Base-by-base conservation (phyloP, 163 green algal genomes). In the Scenedesmus sp. region DNA sequence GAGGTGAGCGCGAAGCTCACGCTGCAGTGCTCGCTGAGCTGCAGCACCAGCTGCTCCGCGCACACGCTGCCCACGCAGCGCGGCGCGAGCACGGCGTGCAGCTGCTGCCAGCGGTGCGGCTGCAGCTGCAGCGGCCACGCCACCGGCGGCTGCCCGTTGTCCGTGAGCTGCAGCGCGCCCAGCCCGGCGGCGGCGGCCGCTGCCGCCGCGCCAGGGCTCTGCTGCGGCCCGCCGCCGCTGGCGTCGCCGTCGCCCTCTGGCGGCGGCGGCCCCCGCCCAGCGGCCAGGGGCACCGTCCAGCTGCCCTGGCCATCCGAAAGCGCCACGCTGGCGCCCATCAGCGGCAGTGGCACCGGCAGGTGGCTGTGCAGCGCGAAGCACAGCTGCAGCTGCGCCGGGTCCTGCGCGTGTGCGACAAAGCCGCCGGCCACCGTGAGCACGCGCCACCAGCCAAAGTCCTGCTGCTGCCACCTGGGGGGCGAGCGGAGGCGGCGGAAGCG, bases 391-490 rank as follows among this genome's bases (percentile, higher is more conserved):
- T 72, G 45, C 15, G 58, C 31, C 17, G 73, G 60, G 39, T 83
- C 83, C 18, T 66, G 53, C 2, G 47, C 34, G 44, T 56, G 36
- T 22, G 70, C 58, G 2, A 57, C 60, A 60, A 81, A 87, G 66
- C 83, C 83, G 6, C 71, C 78, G 2, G 78, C 64, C 9, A 87
- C 66, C 17, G 66, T 63, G 0, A 88, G 1, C 28, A 75, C 70
- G 47, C 73, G 70, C 53, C 77, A 79, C 82, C 82, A 87, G 24
- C 82, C 82, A 53, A 64, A 83, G 60, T 85, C 83, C 42, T 87
- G 83, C 66, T 87, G 83, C 22, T 71, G 73, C 60, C 81, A 65
- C 51, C 78, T 81, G 62, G 10, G 56, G 58, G 15, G 45, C 3
- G 4, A 67, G 29, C 58, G 26, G 4, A 67, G 18, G 58, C 29